A percentile compares a stretch with the other conserved stretches of the same genome.
Evolutionary conservation across 2,329 filamentous ascomycete genomes (phyloP).

Genomic region (Xylaria arbuscula): DNA sequence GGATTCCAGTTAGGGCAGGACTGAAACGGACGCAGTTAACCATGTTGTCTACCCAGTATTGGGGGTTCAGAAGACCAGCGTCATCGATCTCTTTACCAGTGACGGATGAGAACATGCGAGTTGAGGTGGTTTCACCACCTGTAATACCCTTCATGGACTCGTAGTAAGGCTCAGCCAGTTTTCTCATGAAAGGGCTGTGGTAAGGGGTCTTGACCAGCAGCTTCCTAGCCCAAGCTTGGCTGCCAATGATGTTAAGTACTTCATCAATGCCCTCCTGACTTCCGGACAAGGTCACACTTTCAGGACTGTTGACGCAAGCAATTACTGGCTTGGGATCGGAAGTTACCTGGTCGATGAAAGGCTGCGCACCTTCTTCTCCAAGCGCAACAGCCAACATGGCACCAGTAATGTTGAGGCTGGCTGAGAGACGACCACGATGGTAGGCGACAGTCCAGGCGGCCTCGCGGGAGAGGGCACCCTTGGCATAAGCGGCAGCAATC

Average conservation of each 20-base stretch:
- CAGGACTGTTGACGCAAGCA: constrained; percentile 48
- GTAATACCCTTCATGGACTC: constrained; percentile 44
- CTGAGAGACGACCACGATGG: constrained; percentile 46
- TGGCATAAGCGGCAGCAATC: constrained; percentile 57
- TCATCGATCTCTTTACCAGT: constrained; percentile 44
- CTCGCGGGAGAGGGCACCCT: constrained; percentile 51
- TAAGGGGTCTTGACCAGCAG: constrained; percentile 57
- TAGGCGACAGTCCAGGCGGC: constrained; percentile 49
- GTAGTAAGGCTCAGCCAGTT: constrained; percentile 50
- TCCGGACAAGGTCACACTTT: constrained; percentile 48
- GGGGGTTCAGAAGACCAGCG: constrained; percentile 39
- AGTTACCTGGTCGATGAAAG: constrained; percentile 43
- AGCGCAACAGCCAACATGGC: constrained; percentile 48
- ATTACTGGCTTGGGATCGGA: constrained; percentile 45
- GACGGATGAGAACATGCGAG: constrained; percentile 48
- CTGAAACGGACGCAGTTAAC: constrained; percentile 53
- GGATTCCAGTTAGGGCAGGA: constrained; percentile 46
- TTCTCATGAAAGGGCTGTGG: constrained; percentile 57
- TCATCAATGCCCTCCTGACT: constrained; percentile 47
- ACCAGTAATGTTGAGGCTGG: constrained; percentile 43
- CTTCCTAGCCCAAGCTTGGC: constrained; percentile 50
- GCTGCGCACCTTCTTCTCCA: constrained; percentile 41
- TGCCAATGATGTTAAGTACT: constrained; percentile 46
- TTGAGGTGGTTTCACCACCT: constrained; percentile 28
- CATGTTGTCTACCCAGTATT: constrained; percentile 51